Evolutionary conservation across 2,329 filamentous ascomycete species (phyloP), one percentile per base, ranked within the genome.

Genomic region (Colletotrichum somersetense): DNA sequence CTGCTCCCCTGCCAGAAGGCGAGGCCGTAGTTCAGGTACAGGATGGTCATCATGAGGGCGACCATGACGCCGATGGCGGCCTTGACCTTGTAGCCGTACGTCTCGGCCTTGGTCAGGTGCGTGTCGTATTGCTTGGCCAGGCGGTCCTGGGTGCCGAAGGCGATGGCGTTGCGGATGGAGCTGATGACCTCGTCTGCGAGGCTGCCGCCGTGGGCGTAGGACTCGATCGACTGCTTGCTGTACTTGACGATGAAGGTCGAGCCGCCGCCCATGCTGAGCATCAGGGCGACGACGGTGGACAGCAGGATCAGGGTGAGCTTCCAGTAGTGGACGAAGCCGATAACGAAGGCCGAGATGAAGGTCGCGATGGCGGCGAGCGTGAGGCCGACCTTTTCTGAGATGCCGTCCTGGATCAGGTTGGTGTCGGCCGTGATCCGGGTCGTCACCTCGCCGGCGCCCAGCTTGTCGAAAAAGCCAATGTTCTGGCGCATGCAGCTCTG

Each of bases 351-450:
- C 0, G 95, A 91, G 67, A 97, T 83, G 78, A 98, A 98, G 11
- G 94, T 95, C 1, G 95, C 90, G 5, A 95, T 62, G 16, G 93
- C 93, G 18, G 91, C 90, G 67, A 97, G 80, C 0, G 93, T 95
- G 74, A 97, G 83, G 18, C 90, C 91, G 56, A 97, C 89, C 84
- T 97, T 97, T 81, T 97, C 94, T 0, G 94, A 97, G 57, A 99
- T 94, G 68, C 95, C 96, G 75, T 97, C 95, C 81, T 98, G 96
- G 67, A 98, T 92, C 65, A 97, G 85, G 78, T 97, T 98, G 56
- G 94, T 97, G 80, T 98, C 96, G 14, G 95, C 92, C 0, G 96
- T 98, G 76, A 98, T 97, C 74, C 95, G 91, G 1, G 95, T 97
- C 0, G 95, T 97, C 73, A 98, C 93, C 82, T 98, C 96, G 71